Base-by-base conservation (phyloP, 208 protist genomes). In the Trypanosoma rangeli region DNA sequence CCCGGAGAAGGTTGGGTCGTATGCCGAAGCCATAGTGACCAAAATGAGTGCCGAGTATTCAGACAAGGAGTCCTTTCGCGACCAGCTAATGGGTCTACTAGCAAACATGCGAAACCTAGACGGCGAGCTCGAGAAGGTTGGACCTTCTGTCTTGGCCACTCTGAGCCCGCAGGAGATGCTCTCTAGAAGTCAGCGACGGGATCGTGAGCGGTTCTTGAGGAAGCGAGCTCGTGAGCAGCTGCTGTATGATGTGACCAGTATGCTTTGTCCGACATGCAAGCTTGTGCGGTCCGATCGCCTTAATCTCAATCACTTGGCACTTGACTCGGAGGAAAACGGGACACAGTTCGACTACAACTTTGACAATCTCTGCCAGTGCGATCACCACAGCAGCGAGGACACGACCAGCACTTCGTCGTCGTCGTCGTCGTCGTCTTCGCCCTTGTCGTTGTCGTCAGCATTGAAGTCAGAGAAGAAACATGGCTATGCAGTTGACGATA, bases 341-440 rank as follows among this genome's bases (percentile, higher is more conserved):
- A 90, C 87, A 13, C 92, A 96, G 26, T 96, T 94, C 65, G 92
- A 96, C 57, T 96, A 94, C 76, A 92, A 94, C 70, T 96, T 93
- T 79, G 92, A 93, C 54, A 93, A 93, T 61, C 54, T 83, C 31
- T 96, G 92, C 55, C 70, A 82, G 44, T 96, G 92, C 70, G 72
- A 65, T n/a, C 78, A 89, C 69, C 80, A 77, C 44, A 94, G 87
- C 65, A 76, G 59, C 22, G 77, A 87, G 8, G 86, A 85, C 9
- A 37, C n/a, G 1, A 46, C 50, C 13, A 74, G 69, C 56, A 68
- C 62, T 28, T 60, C 70, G 54, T 48, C 60, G 16, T 39, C 31
- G 33, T 58, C 54, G 18, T 58, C 54, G 26, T 26, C 20, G 16
- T 31, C 54, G 13, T 53, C 65, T 18, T 26, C 20, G n/a, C n/a